Evolutionary conservation across 306 rosid genomes (phyloP).

Genomic region (Trichosanthes truncata): DNA sequence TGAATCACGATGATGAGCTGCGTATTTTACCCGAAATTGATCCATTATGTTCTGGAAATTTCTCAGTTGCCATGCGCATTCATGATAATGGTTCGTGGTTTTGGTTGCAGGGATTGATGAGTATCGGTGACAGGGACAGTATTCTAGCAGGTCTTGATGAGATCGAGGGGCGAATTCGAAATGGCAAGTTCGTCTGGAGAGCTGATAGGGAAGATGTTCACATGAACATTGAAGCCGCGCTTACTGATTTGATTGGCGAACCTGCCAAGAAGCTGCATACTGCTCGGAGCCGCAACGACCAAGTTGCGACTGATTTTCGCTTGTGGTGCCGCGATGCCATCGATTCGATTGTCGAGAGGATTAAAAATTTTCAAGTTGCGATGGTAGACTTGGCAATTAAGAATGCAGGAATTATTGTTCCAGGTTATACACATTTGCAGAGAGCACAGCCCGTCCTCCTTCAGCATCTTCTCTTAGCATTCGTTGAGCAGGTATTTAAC

Average conservation of each 20-base stretch:
- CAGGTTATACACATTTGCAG: slow-evolving; percentile 91
- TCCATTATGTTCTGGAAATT: background rate
- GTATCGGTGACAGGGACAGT: slow-evolving; percentile 43
- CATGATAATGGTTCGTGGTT: background rate
- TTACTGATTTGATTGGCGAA: slow-evolving; percentile 84
- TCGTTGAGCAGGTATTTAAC: slow-evolving; percentile 73
- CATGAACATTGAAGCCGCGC: slow-evolving; percentile 96
- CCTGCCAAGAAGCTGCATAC: slow-evolving; percentile 96
- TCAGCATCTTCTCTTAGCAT: slow-evolving; percentile 77
- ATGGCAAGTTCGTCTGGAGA: slow-evolving; percentile 78
- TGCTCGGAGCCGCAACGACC: slow-evolving; percentile 88
- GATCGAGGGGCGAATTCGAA: slow-evolving; percentile 58
- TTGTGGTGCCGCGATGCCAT: slow-evolving; percentile 90
- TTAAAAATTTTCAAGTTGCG: slow-evolving; percentile 59
- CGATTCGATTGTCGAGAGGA: slow-evolving; percentile 39
- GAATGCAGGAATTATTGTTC: slow-evolving; percentile 67
- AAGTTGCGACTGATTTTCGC: slow-evolving; percentile 61
- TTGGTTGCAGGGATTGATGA: slow-evolving; percentile 62
- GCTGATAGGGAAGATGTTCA: slow-evolving; percentile 90
- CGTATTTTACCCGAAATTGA: background rate
- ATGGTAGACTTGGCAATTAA: slow-evolving; percentile 48
- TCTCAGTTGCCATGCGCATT: background rate
- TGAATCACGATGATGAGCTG: background rate
- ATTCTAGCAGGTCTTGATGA: slow-evolving; percentile 58
- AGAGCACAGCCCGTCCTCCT: slow-evolving; percentile 87